Base-by-base conservation (phyloP, 1,284 basidiomycete genomes). In the Papiliotrema fonsecae region DNA sequence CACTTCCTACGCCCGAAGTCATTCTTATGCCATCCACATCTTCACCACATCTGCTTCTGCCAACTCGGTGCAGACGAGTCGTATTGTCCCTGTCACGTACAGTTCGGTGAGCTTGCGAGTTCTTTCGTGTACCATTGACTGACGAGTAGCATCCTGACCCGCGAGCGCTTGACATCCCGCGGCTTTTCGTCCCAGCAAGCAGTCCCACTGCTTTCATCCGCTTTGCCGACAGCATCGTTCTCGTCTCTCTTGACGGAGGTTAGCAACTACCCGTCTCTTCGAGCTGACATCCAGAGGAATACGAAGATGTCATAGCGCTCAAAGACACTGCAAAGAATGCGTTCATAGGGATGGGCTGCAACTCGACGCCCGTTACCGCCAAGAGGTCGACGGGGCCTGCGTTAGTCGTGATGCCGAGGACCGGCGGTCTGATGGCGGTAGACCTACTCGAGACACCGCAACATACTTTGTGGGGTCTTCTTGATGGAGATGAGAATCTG, bases 161-260 rank as follows among this genome's bases (percentile, higher is more conserved):
- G 4, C 58, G 74, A 28, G 69, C 64, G 28, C 62, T 75, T 1
- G 74, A 75, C 26, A 52, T 57, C 0, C 74, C 76, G 2, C 51
- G 64, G 14, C 56, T 77, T 0, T 44, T 60, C 22, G 56, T 75
- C 28, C 65, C 66, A 10, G 22, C 47, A 7, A 61, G 59, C 4
- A 60, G 64, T 28, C 43, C 59, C 9, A 65, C 64, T 6, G 72
- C 69, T 5, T 75, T 76, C 47, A 61, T 76, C 31, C 59, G 64
- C 16, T 75, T 77, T 35, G 60, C 69, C 9, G 65, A 70, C 32
- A 62, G 62, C 4, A 60, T 76, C 16, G 62, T 76, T 18, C 55
- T 73, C 43, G 50, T 68, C 2, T 72, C 72, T 1, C 53, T 75
- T 4, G 47, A 54, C 14, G 47, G 52, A 19, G 45, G 63, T 65